These are phyloP conservation scores for Diophrys sp. DNA, from an alignment of 73 alveolate genomes.

Conservation along the genomic window DNA sequence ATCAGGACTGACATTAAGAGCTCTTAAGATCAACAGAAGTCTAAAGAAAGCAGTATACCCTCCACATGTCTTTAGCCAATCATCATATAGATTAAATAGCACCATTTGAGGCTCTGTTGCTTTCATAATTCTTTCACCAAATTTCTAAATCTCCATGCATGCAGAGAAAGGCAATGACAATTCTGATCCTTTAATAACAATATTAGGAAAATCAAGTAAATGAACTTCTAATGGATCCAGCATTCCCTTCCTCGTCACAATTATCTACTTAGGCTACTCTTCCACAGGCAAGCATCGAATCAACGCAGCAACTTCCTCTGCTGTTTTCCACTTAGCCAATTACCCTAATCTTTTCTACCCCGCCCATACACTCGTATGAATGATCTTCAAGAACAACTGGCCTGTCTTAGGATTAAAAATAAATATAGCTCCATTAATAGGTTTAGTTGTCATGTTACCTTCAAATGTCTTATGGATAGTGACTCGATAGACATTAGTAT, in stretches of 20 bases:
- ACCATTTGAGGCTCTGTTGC: slow-evolving; percentile 99
- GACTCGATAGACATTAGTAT: slow-evolving; percentile 99
- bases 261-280: slow-evolving; percentile 99
- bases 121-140: slow-evolving; percentile 97
- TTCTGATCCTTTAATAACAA: slow-evolving; percentile 99
- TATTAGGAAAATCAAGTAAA: slow-evolving; percentile 99
- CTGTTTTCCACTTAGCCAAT: slow-evolving; percentile 99
- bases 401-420: slow-evolving; percentile 99
- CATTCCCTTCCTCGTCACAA: slow-evolving; percentile 99
- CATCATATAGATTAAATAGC: slow-evolving; percentile 98
- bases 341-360: slow-evolving; percentile 98
- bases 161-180: slow-evolving; percentile 99
- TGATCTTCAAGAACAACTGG: slow-evolving; percentile 97
- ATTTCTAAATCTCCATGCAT: slow-evolving; percentile 83
- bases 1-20: too few species aligned
- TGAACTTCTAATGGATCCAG: slow-evolving; percentile 99
- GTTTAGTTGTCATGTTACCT: slow-evolving; percentile 99
- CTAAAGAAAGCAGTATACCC: slow-evolving; percentile 96
- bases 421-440: slow-evolving; percentile 99
- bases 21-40: slow-evolving; percentile 95
- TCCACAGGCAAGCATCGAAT: slow-evolving; percentile 99
- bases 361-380: slow-evolving; percentile 99
- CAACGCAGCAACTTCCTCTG: slow-evolving; percentile 99
- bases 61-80: slow-evolving; percentile 96
- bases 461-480: slow-evolving; percentile 99